phyloP scores from a whole-genome alignment of 2,329 filamentous ascomycete species.

The Plenodomus tracheiphilus region DNA sequence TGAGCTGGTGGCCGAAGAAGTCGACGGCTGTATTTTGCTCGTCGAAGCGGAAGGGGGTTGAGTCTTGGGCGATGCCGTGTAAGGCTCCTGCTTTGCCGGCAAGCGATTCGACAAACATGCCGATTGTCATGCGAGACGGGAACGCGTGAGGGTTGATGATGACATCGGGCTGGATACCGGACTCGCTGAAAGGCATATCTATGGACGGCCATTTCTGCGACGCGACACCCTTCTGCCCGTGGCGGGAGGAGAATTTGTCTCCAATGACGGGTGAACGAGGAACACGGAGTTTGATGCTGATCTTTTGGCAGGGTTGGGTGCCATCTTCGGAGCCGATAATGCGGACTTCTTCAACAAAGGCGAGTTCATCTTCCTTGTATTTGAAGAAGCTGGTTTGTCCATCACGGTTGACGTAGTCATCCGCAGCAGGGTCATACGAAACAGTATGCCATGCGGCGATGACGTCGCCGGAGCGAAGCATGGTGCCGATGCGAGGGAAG shows the following conservation, averaged over 20 bases:
- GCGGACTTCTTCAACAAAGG: slow-evolving; percentile 90
- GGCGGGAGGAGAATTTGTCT: slow-evolving; percentile 98
- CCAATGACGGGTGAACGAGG: slow-evolving; percentile 90
- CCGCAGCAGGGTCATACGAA: slow-evolving; percentile 70
- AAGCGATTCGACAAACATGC: slow-evolving; percentile 97
- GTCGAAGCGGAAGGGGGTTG: slow-evolving; percentile 91
- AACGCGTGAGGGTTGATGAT: slow-evolving; percentile 99
- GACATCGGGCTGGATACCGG: slow-evolving; percentile 92
- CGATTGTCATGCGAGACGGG: slow-evolving; percentile 99
- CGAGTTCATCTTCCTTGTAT: slow-evolving; percentile 90
- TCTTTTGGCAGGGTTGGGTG: slow-evolving; percentile 78
- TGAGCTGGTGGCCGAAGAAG: slow-evolving; percentile 94
- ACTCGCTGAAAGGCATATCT: slow-evolving; percentile 97
- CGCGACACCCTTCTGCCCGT: slow-evolving; percentile 96
- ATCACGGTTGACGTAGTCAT: slow-evolving; percentile 81
- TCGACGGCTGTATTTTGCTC: slow-evolving; percentile 90
- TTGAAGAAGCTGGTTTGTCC: slow-evolving; percentile 84
- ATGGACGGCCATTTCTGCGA: slow-evolving; percentile 93
- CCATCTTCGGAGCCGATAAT: slow-evolving; percentile 84
- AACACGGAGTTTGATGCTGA: slow-evolving; percentile 91
- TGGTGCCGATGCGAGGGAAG: slow-evolving; percentile 76
- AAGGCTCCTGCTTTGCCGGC: slow-evolving; percentile 93
- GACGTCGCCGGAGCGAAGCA: slow-evolving; percentile 78
- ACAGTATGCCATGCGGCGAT: slow-evolving; percentile 91
- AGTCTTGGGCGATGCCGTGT: slow-evolving; percentile 94